Base-by-base conservation (phyloP, 352 stramenopile genomes). In the Phytophthora multivora region DNA sequence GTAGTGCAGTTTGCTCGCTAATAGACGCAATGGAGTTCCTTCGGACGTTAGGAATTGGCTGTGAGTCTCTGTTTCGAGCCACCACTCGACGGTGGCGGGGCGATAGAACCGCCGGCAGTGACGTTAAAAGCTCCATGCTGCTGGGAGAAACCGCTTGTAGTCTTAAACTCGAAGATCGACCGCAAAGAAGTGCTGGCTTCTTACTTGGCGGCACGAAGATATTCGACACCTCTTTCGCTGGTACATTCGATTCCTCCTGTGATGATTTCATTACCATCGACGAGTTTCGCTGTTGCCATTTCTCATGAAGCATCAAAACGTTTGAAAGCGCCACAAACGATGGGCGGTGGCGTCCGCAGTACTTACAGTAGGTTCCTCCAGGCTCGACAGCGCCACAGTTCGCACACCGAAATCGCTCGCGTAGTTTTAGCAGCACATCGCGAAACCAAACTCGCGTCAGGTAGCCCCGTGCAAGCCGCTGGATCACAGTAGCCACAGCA, bases 381-480 rank as follows among this genome's bases (percentile, higher is more conserved):
- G 81, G 79, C 36, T 90, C 81, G 21, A 89, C 61, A 23, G 75
- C 65, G 0, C 81, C 77, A 43, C 81, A 90, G 53, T 90, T 90
- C 3, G 41, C 26, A 33, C 81, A 90, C 10, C 62, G 48, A 12
- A 90, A 90, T 15, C 79, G 68, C 21, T 89, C 70, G 18, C 75
- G 65, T 10, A 85, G 42, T 46, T 74, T 67, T 16, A 58, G 51
- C 2, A 79, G 31, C 5, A 75, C 25, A 25, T 59, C 56, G 23
- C 40, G 19, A 18, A 77, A 66, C 9, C 41, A 63, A 10, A 25
- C 15, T 2, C 77, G 68, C 9, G 62, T 64, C 5, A 70, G 25
- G 9, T 62, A 39, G 0, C 77, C 79, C 12, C 77, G 64, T 11
- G 49, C 35, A 8, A 48, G 36, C 0, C 63, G 39, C 30, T 89